Conservation (phyloP, 805 yeast genomes). For the Priceomyces castillae region DNA sequence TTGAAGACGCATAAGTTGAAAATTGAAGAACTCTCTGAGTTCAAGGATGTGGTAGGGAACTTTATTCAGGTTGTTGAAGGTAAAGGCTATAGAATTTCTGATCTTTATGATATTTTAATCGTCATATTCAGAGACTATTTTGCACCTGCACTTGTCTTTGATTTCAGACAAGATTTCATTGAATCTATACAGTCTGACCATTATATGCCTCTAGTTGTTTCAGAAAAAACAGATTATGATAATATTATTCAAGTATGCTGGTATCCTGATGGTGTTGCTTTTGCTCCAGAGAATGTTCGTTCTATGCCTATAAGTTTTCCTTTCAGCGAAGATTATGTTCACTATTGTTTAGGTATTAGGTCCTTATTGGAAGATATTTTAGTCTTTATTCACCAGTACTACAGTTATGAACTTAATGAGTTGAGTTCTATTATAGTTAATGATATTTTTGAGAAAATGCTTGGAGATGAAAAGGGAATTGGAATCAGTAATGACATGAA, state of each 20-base stretch:
- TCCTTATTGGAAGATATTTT: conserved; percentile 61
- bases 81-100: conserved; percentile 56
- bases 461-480: conserved; percentile 45
- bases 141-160: conserved; percentile 51
- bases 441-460: conserved; percentile 62
- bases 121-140: conserved; percentile 55
- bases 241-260: conserved; percentile 65
- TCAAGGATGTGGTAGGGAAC: conserved; percentile 64
- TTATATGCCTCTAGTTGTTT: conserved; percentile 80
- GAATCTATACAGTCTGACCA: conserved; percentile 72
- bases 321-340: conserved; percentile 84
- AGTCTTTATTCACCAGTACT: conserved; percentile 63
- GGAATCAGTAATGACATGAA: conserved; percentile 60
- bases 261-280: conserved; percentile 55
- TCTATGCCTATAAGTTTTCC: conserved; percentile 67
- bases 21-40: conserved; percentile 46
- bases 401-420: conserved; percentile 59
- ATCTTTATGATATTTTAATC: conserved; percentile 61
- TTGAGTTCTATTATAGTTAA: conserved; percentile 58
- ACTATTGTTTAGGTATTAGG: conserved; percentile 74
- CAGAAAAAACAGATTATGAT: conserved; percentile 56
- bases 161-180: conserved; percentile 60
- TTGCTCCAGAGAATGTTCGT: conserved; percentile 43
- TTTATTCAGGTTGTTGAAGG: conserved; percentile 76
- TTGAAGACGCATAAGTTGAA: conserved; percentile 39